Percentiles rank a stretch among this genome's conserved stretches.
Conservation (phyloP, 2,329 filamentous ascomycete species). For the Sclerotinia trifoliorum region DNA sequence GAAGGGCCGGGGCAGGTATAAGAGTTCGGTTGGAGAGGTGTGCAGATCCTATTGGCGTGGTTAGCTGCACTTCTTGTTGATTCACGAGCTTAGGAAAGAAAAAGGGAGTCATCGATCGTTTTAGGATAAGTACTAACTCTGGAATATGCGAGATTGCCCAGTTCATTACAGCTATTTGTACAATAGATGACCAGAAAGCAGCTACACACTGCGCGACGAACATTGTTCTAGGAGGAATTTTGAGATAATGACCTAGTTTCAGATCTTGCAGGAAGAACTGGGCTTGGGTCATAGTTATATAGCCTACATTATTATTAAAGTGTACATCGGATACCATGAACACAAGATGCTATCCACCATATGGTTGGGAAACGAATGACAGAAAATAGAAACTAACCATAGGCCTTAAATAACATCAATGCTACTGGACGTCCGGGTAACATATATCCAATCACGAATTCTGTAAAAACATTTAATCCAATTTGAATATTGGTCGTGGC, state of each 20-base stretch:
- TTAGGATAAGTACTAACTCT: slow-evolving; percentile 34
- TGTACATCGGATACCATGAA: too few species aligned
- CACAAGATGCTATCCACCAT: neutral
- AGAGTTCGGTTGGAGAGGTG: slow-evolving; percentile 54
- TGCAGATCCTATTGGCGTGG: slow-evolving; percentile 61
- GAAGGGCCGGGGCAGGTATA: slow-evolving; percentile 48
- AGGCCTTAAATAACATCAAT: slow-evolving; percentile 6
- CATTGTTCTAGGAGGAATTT: slow-evolving; percentile 46
- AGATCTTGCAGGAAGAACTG: slow-evolving; percentile 50
- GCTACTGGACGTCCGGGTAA: slow-evolving; percentile 58
- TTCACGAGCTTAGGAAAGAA: slow-evolving; percentile 51
- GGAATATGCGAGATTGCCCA: slow-evolving; percentile 59
- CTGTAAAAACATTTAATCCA: slow-evolving; percentile 50
- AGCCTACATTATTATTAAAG: slow-evolving; percentile 28
- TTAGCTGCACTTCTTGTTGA: slow-evolving; percentile 65
- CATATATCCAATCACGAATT: slow-evolving; percentile 51
- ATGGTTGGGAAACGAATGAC: neutral
- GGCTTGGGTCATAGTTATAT: slow-evolving; percentile 49
- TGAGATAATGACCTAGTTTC: slow-evolving; percentile 54
- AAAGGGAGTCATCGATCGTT: too few species aligned
- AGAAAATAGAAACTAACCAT: slow-evolving; percentile 35
- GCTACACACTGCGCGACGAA: slow-evolving; percentile 64
- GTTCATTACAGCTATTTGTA: slow-evolving; percentile 64
- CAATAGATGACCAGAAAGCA: slow-evolving; percentile 49
- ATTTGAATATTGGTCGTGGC: slow-evolving; percentile 52